A percentile compares a stretch with the other conserved stretches of the same genome.
Evolutionary conservation across 1,284 basidiomycete genomes (phyloP).

Genomic region (Fomitiporia mediterranea): DNA sequence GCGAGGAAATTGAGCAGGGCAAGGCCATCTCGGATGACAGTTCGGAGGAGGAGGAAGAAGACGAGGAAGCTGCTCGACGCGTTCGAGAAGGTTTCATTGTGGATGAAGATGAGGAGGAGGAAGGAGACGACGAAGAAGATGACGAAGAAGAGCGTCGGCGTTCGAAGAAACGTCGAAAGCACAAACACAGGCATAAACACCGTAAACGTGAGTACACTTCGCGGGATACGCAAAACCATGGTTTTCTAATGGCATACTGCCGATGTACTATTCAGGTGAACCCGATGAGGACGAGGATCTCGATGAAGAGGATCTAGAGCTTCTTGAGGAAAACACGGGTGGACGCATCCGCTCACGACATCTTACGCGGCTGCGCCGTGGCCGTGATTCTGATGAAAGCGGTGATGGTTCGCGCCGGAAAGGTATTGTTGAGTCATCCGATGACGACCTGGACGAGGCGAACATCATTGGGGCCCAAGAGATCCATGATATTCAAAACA

Average conservation of each 20-base stretch:
- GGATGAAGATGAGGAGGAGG: conserved; percentile 74
- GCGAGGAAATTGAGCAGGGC: conserved; percentile 47
- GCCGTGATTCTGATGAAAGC: conserved; percentile 58
- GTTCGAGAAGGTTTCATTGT: conserved; percentile 83
- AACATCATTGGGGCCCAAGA: conserved; percentile 27
- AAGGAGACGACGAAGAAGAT: conserved; percentile 58
- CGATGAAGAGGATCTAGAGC: conserved; percentile 93
- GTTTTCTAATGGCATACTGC: conserved; percentile 20
- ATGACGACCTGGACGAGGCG: conserved; percentile 63
- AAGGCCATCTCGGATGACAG: conserved; percentile 64
- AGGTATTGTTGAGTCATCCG: conserved; percentile 59
- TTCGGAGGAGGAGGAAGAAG: conserved; percentile 80
- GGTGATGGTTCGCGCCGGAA: conserved; percentile 57
- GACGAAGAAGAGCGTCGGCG: conserved; percentile 51
- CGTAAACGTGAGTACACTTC: conserved; percentile 46
- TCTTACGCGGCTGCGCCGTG: conserved; percentile 71
- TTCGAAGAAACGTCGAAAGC: conserved; percentile 57
- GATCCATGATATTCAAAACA: conserved; percentile 69
- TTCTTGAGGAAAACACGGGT: conserved; percentile 94
- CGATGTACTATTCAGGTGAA: conserved; percentile 34
- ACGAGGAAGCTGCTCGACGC: conserved; percentile 72
- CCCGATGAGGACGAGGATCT: conserved; percentile 65
- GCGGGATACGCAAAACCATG: conserved; percentile 8
- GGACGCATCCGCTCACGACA: conserved; percentile 51
- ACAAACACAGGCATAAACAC: conserved; percentile 33